Conservation (phyloP, 306 rosid species). For the Rubus parviflorus region DNA sequence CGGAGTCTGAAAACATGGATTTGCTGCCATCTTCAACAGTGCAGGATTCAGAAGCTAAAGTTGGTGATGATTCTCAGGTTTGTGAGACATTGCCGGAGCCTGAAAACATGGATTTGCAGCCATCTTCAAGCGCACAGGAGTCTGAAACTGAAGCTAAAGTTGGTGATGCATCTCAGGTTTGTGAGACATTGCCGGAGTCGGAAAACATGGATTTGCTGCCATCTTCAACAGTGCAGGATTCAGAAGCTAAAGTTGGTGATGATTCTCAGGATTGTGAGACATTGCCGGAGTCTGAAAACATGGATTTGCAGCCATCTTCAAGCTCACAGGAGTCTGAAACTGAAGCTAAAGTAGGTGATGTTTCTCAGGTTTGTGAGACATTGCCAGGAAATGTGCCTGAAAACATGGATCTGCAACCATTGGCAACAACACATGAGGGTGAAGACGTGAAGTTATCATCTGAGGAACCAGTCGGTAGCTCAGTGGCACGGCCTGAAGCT, state of each 20-base stretch:
- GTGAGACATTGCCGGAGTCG: not conserved
- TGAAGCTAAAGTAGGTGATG: conserved; percentile 15
- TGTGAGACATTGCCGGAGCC: conserved; percentile 3
- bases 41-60: conserved; percentile 17
- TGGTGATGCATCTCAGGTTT: conserved; percentile 5
- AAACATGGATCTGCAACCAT: conserved; percentile 17
- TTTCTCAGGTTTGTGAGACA: conserved; percentile 5
- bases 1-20: conserved; percentile 8
- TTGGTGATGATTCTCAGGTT: conserved; percentile 17
- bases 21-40: conserved; percentile 7
- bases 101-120: not conserved
- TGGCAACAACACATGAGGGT: conserved; percentile 5
- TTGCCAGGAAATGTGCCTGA: not conserved
- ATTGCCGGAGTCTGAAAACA: not conserved
- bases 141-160: conserved; percentile 16
- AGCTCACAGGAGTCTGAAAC: not conserved
- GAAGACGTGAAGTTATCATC: conserved; percentile 6
- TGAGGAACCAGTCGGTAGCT: conserved; percentile 14
- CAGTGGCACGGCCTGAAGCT: conserved; percentile 15
- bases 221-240: not conserved
- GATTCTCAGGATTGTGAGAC: conserved; percentile 17
- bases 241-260: conserved; percentile 22
- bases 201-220: conserved; percentile 20
- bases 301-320: not conserved
- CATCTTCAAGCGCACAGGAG: not conserved